phyloP scores from a whole-genome alignment of 345 rosid genomes.

The Bretschneidera sinensis region DNA sequence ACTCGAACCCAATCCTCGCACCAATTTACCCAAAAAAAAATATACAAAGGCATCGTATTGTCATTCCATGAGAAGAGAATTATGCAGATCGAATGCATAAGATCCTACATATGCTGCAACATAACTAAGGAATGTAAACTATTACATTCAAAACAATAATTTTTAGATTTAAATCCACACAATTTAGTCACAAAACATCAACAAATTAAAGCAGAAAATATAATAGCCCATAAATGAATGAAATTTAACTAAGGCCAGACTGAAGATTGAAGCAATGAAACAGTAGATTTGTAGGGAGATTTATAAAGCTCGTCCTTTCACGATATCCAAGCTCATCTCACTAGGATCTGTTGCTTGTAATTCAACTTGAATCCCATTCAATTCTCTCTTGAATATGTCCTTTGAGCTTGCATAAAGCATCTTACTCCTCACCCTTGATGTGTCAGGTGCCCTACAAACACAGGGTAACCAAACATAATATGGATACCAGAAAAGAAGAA shows the following conservation, averaged over 20 bases:
- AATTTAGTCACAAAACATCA: too few species aligned
- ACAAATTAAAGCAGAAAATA: conserved; percentile 6
- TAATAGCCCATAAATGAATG: neutral
- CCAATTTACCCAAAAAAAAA: too few species aligned
- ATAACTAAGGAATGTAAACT: neutral
- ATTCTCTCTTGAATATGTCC: conserved; percentile 71
- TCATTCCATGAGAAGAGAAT: too few species aligned
- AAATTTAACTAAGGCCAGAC: too few species aligned
- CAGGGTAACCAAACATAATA: neutral
- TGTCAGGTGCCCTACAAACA: conserved; percentile 55
- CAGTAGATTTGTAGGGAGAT: neutral
- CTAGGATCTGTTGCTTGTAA: conserved; percentile 74
- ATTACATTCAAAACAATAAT: conserved; percentile 12
- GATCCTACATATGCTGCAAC: neutral
- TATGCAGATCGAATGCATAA: neutral
- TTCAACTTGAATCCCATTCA: conserved; percentile 73
- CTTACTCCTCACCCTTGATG: conserved; percentile 67
- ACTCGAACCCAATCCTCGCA: too few species aligned
- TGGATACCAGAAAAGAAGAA: neutral
- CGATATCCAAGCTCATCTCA: conserved; percentile 68
- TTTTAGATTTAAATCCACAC: conserved; percentile 18
- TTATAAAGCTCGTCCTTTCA: conserved; percentile 45
- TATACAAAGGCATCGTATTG: too few species aligned
- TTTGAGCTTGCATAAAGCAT: conserved; percentile 76
- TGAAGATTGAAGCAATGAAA: neutral